Base-by-base conservation (phyloP, 345 rosid species). In the Euclidium syriacum region DNA sequence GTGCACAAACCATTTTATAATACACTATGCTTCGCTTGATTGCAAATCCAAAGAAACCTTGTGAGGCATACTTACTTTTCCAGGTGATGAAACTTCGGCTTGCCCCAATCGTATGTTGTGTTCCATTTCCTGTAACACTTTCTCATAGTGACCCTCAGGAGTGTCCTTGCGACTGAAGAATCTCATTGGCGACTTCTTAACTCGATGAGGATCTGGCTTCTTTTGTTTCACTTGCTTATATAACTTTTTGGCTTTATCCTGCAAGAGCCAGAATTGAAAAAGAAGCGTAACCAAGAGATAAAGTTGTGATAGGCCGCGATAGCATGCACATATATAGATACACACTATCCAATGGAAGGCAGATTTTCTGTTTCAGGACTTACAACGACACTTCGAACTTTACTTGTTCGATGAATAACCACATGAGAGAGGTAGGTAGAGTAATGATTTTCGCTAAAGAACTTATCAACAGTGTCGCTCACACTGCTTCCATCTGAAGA, bases 391-490 rank as follows among this genome's bases (percentile, higher is more conserved):
- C 76, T 70, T 32, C 64, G 83, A 6, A 92, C 75, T 68, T 87
- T 89, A 74, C 78, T 89, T 50, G 94, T 85, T 41, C 87, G 80
- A 60, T 62, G 96, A 71, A 92, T 70, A 55, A 92, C 94, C 74
- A 77, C 52, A 64, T 89, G 87, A 7, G 94, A 92, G 40, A 87
- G 74, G 78, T 92, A 89, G 26, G 97, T 87, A 44, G 89, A 70
- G 44, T 75, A 79, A 72, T 92, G 80, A 49, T 70, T 80, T 71
- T 87, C 91, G 64, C 7, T 55, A 52, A 89, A 89, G 82, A 92
- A 92, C n/a, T 67, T 79, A 56, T 89, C 90, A 38, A 92, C 91
- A 73, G 80, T 81, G 17, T 89, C 90, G 71, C 91, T 74, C 66
- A 92, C 82, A 67, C 74, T 87, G 73, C 76, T 73, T 54, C 91